A percentile compares a stretch with the other conserved stretches of the same genome.
Evolutionary conservation across 1,139 yeast genomes (phyloP).

Genomic region (Geotrichum phurueaensis): DNA sequence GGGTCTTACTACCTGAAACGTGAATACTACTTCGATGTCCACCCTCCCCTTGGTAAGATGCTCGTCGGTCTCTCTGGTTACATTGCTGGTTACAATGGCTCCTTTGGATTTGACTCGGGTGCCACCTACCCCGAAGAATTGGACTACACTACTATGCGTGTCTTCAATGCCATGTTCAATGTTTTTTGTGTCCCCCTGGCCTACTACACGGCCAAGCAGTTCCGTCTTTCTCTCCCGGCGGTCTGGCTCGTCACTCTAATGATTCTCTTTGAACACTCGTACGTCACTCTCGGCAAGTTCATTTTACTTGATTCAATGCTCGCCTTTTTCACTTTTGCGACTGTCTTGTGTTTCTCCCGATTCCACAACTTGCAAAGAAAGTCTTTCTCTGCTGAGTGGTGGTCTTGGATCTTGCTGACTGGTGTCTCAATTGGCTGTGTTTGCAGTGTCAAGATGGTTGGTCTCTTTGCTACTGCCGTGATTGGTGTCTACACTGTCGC

Average conservation of each 20-base stretch:
- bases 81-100: constrained; percentile 90
- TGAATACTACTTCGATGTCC: constrained; percentile 95
- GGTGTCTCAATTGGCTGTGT: constrained; percentile 90
- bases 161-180: constrained; percentile 87
- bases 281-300: constrained; percentile 84
- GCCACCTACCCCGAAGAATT: constrained; percentile 76
- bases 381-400: constrained; percentile 78
- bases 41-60: constrained; percentile 98
- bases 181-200: constrained; percentile 90
- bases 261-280: constrained; percentile 81
- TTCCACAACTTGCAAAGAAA: constrained; percentile 66
- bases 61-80: constrained; percentile 91
- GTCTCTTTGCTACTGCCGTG: constrained; percentile 73
- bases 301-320: constrained; percentile 95
- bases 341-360: constrained; percentile 68
- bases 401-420: constrained; percentile 78
- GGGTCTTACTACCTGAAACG: constrained; percentile 90
- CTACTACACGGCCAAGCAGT: constrained; percentile 81
- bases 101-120: constrained; percentile 92
- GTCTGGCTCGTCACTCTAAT: constrained; percentile 85
- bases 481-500: constrained; percentile 80
- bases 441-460: constrained; percentile 87
- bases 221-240: constrained; percentile 73
- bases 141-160: constrained; percentile 85
- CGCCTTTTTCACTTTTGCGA: constrained; percentile 80